These are phyloP conservation scores for Phytophthora idaei DNA, from an alignment of 352 stramenopile genomes.

Conservation along the genomic window DNA sequence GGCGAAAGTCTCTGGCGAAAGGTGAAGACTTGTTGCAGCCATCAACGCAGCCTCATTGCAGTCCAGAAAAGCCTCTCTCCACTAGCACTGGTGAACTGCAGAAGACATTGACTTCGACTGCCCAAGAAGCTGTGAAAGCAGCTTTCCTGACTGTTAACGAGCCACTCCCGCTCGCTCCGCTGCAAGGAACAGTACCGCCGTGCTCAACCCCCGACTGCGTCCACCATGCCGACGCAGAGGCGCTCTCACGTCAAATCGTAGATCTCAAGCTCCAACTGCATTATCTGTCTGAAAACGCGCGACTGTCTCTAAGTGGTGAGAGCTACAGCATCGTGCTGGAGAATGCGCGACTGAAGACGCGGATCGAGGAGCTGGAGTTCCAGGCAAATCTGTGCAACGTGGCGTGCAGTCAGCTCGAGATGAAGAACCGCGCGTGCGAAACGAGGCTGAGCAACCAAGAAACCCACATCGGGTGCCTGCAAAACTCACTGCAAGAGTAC, in stretches of 20 bases:
- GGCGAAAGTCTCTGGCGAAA: conserved; percentile 41
- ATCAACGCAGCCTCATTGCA: conserved; percentile 3
- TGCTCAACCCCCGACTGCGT: conserved; percentile 49
- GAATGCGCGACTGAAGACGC: conserved; percentile 73
- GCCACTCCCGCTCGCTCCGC: neutral
- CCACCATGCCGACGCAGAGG: conserved; percentile 62
- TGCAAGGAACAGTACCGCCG: conserved; percentile 10
- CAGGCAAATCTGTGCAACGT: conserved; percentile 67
- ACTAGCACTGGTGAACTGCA: neutral
- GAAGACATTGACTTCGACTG: neutral
- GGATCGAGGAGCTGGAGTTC: conserved; percentile 76
- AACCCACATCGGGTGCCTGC: conserved; percentile 70
- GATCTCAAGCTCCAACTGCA: conserved; percentile 82
- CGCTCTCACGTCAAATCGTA: conserved; percentile 68
- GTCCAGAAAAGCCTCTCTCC: neutral
- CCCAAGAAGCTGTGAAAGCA: conserved; percentile 15
- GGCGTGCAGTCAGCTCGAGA: conserved; percentile 64
- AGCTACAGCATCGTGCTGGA: conserved; percentile 68
- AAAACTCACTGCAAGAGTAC: conserved; percentile 82
- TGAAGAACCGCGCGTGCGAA: conserved; percentile 73
- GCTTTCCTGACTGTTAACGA: conserved; percentile 4
- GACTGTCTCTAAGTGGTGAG: conserved; percentile 62
- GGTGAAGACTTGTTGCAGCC: neutral
- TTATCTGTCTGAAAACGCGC: conserved; percentile 69
- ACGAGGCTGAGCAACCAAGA: conserved; percentile 77